phyloP scores from a whole-genome alignment of 192 early-diverging fungal genomes.

The Allomyces arbusculus region DNA sequence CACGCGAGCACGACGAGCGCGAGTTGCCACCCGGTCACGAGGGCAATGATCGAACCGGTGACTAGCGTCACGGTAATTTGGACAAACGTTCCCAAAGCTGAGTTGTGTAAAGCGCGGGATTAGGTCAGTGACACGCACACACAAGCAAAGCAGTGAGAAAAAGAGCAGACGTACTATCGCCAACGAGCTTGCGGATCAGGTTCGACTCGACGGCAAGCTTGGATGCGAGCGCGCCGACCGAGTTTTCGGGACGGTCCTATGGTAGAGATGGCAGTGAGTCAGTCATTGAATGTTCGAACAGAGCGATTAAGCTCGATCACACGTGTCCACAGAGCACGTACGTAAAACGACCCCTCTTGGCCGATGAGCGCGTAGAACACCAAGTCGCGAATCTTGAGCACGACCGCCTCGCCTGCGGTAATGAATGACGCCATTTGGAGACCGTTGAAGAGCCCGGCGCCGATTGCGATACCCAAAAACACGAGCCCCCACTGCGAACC shows the following conservation, averaged over 20 bases:
- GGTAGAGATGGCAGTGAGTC: too few species aligned
- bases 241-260: neutral
- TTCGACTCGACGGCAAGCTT: neutral
- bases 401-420: neutral
- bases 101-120: too few species aligned
- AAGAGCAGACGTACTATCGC: too few species aligned
- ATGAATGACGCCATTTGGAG: neutral
- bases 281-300: too few species aligned
- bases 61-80: slow-evolving; percentile 7
- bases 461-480: neutral
- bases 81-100: neutral
- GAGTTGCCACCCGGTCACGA: slow-evolving; percentile 56
- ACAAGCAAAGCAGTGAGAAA: too few species aligned
- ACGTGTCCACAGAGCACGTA: too few species aligned
- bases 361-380: neutral
- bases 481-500: neutral
- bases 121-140: too few species aligned
- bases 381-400: neutral
- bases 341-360: neutral
- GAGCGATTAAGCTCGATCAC: too few species aligned
- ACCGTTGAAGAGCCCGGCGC: neutral
- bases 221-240: neutral
- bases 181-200: too few species aligned
- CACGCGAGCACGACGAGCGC: slow-evolving; percentile 50
- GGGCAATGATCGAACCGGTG: slow-evolving; percentile 38